Evolutionary conservation across 192 early-diverging fungal species (phyloP), one percentile per base, ranked within the genome.

Genomic region (Entomortierella chlamydospora): DNA sequence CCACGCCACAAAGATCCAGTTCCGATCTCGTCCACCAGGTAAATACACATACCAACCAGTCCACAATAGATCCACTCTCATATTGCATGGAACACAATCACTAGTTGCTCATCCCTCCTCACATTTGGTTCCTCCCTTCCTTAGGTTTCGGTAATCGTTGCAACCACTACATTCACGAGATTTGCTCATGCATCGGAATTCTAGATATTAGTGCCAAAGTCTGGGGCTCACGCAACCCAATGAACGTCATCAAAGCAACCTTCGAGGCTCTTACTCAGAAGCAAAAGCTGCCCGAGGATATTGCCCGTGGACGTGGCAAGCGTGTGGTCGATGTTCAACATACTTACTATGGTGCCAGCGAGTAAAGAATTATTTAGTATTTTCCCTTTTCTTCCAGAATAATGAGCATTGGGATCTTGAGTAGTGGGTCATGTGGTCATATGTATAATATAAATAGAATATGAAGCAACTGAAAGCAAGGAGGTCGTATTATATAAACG

Each of bases 241-340:
- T 99, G 94, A 99, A 99, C 82, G 96, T 99, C 33, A 91, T 99
- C 87, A 98, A 99, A 87, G 93, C 90, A 10, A 93, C 94, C 15
- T 98, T 98, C 83, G 95, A 93, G 81, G 98, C 98, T 15, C 81
- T 99, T 12, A 56, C 68, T 20, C 67, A 82, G 18, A 70, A 83
- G 60, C 98, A 99, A 85, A 90, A 87, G 71, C 82, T 89, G 8
- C 95, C 97, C 13, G 85, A 89, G 49, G 93, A 98, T 34, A 90
- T 99, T 86, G 97, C 98, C 20, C 87, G 85, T 82, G 87, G 88
- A 43, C 85, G 98, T 56, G 98, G 98, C 22, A 88, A 93, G 71
- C 94, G 93, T 41, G 83, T 99, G 47, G 83, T 93, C 22, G 97
- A 99, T 72, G 94, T 99, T 45, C 91, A 96, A 79, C 90, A 93